phyloP scores from a whole-genome alignment of 73 alveolate species.

The Paramecium caudatum region DNA sequence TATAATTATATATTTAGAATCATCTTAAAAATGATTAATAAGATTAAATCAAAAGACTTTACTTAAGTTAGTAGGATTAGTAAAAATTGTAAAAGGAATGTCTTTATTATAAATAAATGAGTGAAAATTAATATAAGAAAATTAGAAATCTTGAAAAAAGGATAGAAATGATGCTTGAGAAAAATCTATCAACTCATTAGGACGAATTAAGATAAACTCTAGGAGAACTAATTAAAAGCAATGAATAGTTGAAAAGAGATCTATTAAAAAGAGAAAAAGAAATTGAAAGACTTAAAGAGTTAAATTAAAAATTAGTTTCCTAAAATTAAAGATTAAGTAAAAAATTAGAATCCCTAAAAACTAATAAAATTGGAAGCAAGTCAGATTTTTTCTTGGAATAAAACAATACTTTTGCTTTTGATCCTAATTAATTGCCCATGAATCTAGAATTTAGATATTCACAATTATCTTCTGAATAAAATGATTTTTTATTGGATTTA shows the following conservation, averaged over 20 bases:
- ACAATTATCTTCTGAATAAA: slow-evolving; percentile 27
- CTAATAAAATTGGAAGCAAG: slow-evolving; percentile 1
- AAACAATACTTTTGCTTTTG: neutral
- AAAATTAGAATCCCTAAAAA: slow-evolving; percentile 21
- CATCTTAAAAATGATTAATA: slow-evolving; percentile 3
- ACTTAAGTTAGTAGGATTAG: neutral
- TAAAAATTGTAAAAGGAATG: neutral
- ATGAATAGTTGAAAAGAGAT: slow-evolving; percentile 62
- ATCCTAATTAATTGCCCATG: slow-evolving; percentile 39
- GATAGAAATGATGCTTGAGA: slow-evolving; percentile 61
- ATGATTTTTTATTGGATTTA: slow-evolving; percentile 47
- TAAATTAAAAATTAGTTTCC: neutral
- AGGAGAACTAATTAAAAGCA: slow-evolving; percentile 28
- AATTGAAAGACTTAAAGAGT: slow-evolving; percentile 56
- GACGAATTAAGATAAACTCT: slow-evolving; percentile 54
- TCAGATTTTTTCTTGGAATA: neutral
- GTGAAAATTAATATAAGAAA: slow-evolving; percentile 51
- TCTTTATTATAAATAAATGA: neutral
- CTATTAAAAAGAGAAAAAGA: slow-evolving; percentile 27
- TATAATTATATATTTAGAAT: neutral
- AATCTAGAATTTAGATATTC: slow-evolving; percentile 36
- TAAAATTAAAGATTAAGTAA: slow-evolving; percentile 17
- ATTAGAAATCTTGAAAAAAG: neutral
- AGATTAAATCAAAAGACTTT: slow-evolving; percentile 8
- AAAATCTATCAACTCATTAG: slow-evolving; percentile 41